phyloP scores from a whole-genome alignment of 352 stramenopile species.

The Lagenidium sp. region DNA sequence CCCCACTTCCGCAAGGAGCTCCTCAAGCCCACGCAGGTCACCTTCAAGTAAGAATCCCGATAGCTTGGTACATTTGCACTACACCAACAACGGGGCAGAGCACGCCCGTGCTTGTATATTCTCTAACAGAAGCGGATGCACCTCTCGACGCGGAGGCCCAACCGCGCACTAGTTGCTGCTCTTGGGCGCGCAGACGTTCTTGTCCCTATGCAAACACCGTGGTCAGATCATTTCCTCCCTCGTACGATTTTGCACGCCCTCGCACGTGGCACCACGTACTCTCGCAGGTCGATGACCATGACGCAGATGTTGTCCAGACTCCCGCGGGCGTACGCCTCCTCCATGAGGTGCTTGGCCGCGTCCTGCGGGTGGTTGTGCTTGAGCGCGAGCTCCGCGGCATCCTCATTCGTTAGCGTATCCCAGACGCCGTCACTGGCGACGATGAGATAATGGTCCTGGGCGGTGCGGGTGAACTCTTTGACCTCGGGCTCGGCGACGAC shows the following conservation, averaged over 20 bases:
- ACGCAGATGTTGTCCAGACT: slow-evolving; percentile 90
- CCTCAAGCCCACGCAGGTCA: slow-evolving; percentile 31
- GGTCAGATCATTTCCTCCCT: too few relatives aligned
- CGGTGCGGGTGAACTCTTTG: slow-evolving; percentile 43
- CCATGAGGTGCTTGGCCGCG: slow-evolving; percentile 73
- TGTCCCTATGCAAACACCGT: background rate
- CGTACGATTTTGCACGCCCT: too few relatives aligned
- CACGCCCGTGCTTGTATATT: too few relatives aligned
- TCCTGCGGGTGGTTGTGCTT: slow-evolving; percentile 59
- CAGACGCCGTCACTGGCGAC: slow-evolving; percentile 90
- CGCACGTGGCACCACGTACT: too few relatives aligned
- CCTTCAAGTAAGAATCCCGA: slow-evolving; percentile 43
- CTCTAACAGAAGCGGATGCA: too few relatives aligned
- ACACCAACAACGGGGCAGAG: background rate
- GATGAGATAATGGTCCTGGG: slow-evolving; percentile 77
- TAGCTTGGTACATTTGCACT: background rate
- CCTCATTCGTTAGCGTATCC: slow-evolving; percentile 87
- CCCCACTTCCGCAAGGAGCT: slow-evolving; percentile 54
- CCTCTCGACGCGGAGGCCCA: too few relatives aligned
- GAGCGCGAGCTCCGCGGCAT: slow-evolving; percentile 66
- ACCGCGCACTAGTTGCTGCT: too few relatives aligned
- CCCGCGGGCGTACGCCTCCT: slow-evolving; percentile 75
- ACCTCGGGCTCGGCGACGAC: slow-evolving; percentile 90
- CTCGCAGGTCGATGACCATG: slow-evolving; percentile 86
- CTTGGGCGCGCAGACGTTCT: background rate